Evolutionary conservation across 345 rosid species (phyloP).

Genomic region (Hibiscus tridactylites): DNA sequence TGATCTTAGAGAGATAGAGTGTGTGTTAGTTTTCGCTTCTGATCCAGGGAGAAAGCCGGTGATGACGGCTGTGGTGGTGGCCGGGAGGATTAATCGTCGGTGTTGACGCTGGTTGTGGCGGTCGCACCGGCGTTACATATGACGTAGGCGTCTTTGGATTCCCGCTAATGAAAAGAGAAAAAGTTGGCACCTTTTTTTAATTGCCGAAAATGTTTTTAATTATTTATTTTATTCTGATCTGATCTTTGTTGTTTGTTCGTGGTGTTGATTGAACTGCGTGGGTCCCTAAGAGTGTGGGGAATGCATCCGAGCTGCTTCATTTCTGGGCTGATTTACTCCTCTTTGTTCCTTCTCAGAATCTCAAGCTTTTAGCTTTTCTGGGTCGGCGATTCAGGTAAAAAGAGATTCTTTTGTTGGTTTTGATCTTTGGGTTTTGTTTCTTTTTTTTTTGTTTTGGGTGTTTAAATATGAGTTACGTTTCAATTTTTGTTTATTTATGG

Average conservation of each 20-base stretch:
- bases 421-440: constrained; percentile 3
- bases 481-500: not conserved
- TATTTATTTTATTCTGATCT: not conserved
- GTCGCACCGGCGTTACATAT: constrained; percentile 2
- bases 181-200: not conserved
- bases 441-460: not conserved
- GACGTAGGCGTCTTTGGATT: not conserved
- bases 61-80: not conserved
- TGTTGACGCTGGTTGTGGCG: constrained; percentile 1
- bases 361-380: not conserved
- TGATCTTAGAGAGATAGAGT: not conserved
- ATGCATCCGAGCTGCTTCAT: constrained; percentile 9
- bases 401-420: not conserved
- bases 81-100: not conserved
- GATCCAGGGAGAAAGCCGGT: constrained; percentile 5
- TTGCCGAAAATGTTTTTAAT: not conserved
- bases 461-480: not conserved
- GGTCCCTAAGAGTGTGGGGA: not conserved
- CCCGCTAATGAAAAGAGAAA: not conserved
- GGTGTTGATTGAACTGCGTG: constrained; percentile 4
- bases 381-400: not conserved
- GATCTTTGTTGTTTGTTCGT: not conserved
- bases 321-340: not conserved
- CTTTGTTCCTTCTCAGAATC: not conserved
- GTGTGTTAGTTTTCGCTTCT: constrained; percentile 2